Percentiles rank a stretch among this genome's conserved stretches.
Evolutionary conservation across 306 rosid species (phyloP).

Genomic region (Vicia faba): DNA sequence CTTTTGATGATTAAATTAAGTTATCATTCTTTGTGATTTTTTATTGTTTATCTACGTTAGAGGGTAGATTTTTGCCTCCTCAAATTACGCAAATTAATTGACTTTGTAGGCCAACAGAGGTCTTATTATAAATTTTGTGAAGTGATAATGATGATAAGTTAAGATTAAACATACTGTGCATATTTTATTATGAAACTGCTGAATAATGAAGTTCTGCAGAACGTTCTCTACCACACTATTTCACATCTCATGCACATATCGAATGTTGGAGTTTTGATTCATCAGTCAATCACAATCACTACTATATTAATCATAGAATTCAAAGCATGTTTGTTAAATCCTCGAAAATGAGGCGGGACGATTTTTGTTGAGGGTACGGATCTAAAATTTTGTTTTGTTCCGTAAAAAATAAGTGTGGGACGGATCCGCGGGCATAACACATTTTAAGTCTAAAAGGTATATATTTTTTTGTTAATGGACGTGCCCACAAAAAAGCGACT

Average conservation of each 20-base stretch:
- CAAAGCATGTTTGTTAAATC: background rate
- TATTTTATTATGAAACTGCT: conserved; percentile 12
- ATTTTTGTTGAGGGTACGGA: too few species aligned
- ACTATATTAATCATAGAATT: conserved; percentile 9
- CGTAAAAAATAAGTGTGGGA: too few species aligned
- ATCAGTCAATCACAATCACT: conserved; percentile 27
- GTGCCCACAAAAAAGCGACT: too few species aligned
- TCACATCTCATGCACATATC: conserved; percentile 4
- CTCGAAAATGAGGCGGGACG: too few species aligned
- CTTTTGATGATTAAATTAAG: conserved; percentile 15
- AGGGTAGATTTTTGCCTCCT: background rate
- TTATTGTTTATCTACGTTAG: conserved; percentile 37
- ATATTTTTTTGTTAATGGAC: too few species aligned
- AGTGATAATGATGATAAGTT: conserved; percentile 46
- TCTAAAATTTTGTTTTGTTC: too few species aligned
- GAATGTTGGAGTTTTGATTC: background rate
- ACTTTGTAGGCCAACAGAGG: conserved; percentile 30
- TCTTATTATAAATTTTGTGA: background rate
- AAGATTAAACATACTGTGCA: background rate
- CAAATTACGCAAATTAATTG: conserved; percentile 1
- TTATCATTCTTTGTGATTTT: conserved; percentile 38
- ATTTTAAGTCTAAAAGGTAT: too few species aligned
- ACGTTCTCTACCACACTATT: background rate
- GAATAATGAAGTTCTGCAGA: conserved; percentile 5
- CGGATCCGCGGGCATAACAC: too few species aligned